Evolutionary conservation across 176 grass and related monocot genomes (phyloP).

Genomic region (Triticum dicoccoides): DNA sequence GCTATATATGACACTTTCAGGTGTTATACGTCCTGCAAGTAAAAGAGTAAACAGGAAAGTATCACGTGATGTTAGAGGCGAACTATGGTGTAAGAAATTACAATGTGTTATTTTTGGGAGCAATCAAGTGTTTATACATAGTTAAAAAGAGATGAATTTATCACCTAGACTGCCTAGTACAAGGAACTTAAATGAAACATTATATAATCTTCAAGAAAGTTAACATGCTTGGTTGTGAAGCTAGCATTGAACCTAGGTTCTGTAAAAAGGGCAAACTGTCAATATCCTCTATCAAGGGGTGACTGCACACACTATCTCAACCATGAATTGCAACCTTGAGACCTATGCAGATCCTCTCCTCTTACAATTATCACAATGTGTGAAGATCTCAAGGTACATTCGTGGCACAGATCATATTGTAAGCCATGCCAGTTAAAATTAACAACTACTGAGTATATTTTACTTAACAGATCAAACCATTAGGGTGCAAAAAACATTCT

Average conservation of each 20-base stretch:
- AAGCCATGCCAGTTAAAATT: neutral
- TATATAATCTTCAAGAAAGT: neutral
- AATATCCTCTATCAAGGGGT: neutral
- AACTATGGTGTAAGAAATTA: neutral
- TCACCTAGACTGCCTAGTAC: neutral
- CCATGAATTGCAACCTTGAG: neutral
- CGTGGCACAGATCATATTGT: neutral
- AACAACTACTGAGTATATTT: neutral
- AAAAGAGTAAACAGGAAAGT: constrained; percentile 25
- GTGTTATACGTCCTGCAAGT: constrained; percentile 87
- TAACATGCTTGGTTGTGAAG: constrained; percentile 16
- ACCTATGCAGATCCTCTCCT: neutral
- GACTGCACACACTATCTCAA: neutral
- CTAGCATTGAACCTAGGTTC: neutral
- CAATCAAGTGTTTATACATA: neutral
- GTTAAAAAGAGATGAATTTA: neutral
- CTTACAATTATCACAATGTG: neutral
- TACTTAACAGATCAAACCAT: constrained; percentile 12
- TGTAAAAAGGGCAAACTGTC: neutral
- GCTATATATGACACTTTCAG: constrained; percentile 97
- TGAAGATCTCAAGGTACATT: neutral
- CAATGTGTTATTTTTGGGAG: neutral
- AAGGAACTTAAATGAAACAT: neutral
- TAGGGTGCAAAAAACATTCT: neutral
- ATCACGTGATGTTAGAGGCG: neutral